Conservation (phyloP, 495 filamentous ascomycete species). For the Aspergillus conjunctus region DNA sequence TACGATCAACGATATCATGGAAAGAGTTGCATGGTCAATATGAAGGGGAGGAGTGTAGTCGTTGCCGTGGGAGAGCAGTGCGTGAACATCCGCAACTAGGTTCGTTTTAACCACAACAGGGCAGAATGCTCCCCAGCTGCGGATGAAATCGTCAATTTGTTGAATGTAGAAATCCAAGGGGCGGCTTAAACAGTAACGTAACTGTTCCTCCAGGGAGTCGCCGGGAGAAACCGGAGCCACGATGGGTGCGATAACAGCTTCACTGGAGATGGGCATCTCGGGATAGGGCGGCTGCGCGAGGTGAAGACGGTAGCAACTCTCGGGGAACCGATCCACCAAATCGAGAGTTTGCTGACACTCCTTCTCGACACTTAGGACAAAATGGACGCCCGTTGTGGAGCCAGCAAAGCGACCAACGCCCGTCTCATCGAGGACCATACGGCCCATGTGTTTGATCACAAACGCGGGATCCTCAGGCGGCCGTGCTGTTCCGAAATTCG, state of each 20-base stretch:
- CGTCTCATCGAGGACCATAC: neutral
- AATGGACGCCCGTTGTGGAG: slow-evolving; percentile 6
- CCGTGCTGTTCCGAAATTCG: neutral
- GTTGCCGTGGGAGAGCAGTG: neutral
- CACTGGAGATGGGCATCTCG: neutral
- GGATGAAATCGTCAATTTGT: neutral
- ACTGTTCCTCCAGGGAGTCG: neutral
- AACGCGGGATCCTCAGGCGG: neutral
- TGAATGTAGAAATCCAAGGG: neutral
- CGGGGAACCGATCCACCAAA: neutral
- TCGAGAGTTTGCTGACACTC: neutral
- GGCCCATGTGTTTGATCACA: slow-evolving; percentile 5
- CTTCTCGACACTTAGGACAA: slow-evolving; percentile 1
- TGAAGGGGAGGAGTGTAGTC: neutral
- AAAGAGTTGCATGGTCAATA: neutral
- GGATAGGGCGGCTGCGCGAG: neutral
- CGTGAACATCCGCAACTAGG: neutral
- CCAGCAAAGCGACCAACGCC: slow-evolving; percentile 4
- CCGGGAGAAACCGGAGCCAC: neutral
- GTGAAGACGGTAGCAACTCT: neutral
- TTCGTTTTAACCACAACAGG: neutral
- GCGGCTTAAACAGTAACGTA: neutral
- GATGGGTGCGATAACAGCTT: neutral
- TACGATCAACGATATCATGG: neutral
- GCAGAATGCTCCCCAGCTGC: neutral